A percentile compares a stretch with the other conserved stretches of the same genome.
Conservation (phyloP, 225 moss, liverwort and hornwort species). For the Rhytidiadelphus loreus region DNA sequence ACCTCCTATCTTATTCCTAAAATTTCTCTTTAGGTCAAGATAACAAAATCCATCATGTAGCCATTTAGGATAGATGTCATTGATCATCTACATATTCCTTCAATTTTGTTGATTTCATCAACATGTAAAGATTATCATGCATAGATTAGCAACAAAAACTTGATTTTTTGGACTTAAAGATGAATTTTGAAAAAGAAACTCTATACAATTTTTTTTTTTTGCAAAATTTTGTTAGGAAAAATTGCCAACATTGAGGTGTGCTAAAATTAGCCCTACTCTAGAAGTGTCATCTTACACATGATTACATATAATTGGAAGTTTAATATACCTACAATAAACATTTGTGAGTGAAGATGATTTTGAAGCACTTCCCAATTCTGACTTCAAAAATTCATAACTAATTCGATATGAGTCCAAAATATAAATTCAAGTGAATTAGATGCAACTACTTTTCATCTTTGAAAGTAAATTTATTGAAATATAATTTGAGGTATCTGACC, state of each 20-base stretch:
- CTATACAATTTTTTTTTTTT: no score
- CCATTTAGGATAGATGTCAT: not conserved
- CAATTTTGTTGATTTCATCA: not conserved
- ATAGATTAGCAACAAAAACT: not conserved
- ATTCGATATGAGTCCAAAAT: no score
- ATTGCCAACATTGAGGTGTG: not conserved
- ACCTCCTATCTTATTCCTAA: not conserved
- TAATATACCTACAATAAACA: no score
- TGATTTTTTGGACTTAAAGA: not conserved
- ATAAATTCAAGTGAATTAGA: no score
- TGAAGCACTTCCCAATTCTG: no score
- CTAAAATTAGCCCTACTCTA: accelerated
- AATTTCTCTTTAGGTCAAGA: not conserved
- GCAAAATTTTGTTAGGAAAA: no score
- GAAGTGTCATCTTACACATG: accelerated
- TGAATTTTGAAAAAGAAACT: no score
- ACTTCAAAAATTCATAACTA: no score
- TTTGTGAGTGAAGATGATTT: no score
- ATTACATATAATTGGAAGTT: not conserved
- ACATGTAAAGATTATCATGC: not conserved
- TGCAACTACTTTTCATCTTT: no score
- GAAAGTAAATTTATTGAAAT: no score
- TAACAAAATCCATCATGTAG: not conserved
- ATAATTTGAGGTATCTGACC: no score
- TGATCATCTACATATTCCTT: not conserved